These are phyloP conservation scores for Pseudogymnoascus sp. DNA, from an alignment of 2,329 filamentous ascomycete genomes.

Conservation along the genomic window DNA sequence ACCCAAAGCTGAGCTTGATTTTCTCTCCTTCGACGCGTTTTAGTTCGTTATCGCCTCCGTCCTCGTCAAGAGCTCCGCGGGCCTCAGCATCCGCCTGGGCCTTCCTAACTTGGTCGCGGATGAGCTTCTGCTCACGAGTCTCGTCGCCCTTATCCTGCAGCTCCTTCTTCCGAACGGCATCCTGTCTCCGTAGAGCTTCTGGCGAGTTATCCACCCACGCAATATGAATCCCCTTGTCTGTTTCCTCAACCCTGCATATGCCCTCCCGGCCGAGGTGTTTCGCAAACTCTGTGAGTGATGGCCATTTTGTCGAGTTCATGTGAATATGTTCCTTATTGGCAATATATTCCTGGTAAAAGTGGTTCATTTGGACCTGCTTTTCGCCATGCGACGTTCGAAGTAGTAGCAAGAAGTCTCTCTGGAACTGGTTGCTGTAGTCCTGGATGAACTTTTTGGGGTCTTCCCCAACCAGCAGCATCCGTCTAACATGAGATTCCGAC, in stretches of 20 bases:
- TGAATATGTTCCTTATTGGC: conserved; percentile 80
- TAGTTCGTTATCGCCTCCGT: conserved; percentile 39
- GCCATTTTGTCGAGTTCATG: conserved; percentile 90
- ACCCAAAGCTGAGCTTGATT: conserved; percentile 61
- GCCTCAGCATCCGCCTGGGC: conserved; percentile 54
- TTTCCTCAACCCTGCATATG: conserved; percentile 84
- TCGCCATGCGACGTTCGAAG: conserved; percentile 81
- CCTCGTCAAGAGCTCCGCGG: conserved; percentile 33
- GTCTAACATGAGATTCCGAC: conserved; percentile 78
- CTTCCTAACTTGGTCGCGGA: conserved; percentile 74
- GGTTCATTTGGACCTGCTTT: conserved; percentile 80
- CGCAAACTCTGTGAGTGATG: conserved; percentile 79
- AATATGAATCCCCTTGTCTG: conserved; percentile 75
- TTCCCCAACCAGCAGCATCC: conserved; percentile 80
- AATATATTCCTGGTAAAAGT: conserved; percentile 94
- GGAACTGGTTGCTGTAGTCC: conserved; percentile 73
- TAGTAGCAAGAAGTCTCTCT: conserved; percentile 67
- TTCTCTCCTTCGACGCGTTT: conserved; percentile 65
- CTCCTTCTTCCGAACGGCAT: conserved; percentile 75
- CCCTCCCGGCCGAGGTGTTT: conserved; percentile 81
- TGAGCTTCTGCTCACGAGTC: conserved; percentile 73
- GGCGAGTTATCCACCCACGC: conserved; percentile 88
- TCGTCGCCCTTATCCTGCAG: conserved; percentile 85
- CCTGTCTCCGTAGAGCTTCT: conserved; percentile 70
- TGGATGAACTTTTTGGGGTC: conserved; percentile 78